Evolutionary conservation across 352 stramenopile genomes (phyloP).

Genomic region (Albugo candida): DNA sequence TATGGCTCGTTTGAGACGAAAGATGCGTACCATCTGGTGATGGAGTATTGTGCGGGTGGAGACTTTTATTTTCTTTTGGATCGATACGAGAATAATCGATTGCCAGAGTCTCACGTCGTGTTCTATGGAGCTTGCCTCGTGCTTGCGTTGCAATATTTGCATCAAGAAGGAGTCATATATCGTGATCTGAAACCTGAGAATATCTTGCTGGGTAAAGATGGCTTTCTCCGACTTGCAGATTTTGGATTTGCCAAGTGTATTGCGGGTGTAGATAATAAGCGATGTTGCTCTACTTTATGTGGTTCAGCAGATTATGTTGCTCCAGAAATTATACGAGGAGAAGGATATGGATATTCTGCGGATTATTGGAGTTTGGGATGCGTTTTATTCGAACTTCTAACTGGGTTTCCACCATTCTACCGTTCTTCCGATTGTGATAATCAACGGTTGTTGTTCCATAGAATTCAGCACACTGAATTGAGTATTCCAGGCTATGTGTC

Average conservation of each 20-base stretch:
- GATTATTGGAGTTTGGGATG: conserved; percentile 83
- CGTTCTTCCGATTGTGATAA: conserved; percentile 9
- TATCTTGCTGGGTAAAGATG: conserved; percentile 73
- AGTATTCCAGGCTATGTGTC: conserved; percentile 85
- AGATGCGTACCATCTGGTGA: conserved; percentile 93
- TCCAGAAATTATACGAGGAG: conserved; percentile 52
- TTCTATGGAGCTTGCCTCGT: conserved; percentile 97
- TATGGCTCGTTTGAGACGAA: conserved; percentile 82
- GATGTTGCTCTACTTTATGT: conserved; percentile 61
- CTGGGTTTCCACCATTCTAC: conserved; percentile 73
- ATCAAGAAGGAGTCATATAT: conserved; percentile 65
- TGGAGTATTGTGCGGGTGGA: conserved; percentile 95
- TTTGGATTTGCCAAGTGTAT: conserved; percentile 46
- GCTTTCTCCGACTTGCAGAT: conserved; percentile 76
- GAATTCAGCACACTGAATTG: conserved; percentile 86
- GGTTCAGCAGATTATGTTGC: conserved; percentile 73
- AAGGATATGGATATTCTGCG: conserved; percentile 49
- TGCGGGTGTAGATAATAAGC: conserved; percentile 13
- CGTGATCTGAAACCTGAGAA: conserved; percentile 86
- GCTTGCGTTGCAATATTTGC: conserved; percentile 82
- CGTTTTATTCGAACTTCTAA: conserved; percentile 71
- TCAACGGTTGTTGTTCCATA: conserved; percentile 89
- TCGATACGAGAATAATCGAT: conserved; percentile 70
- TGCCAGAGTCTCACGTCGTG: conserved; percentile 78
- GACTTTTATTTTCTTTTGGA: conserved; percentile 90